Percentiles rank a stretch among this genome's conserved stretches.
Conservation (phyloP, 305 asterid species). For the Rubia balearica region DNA sequence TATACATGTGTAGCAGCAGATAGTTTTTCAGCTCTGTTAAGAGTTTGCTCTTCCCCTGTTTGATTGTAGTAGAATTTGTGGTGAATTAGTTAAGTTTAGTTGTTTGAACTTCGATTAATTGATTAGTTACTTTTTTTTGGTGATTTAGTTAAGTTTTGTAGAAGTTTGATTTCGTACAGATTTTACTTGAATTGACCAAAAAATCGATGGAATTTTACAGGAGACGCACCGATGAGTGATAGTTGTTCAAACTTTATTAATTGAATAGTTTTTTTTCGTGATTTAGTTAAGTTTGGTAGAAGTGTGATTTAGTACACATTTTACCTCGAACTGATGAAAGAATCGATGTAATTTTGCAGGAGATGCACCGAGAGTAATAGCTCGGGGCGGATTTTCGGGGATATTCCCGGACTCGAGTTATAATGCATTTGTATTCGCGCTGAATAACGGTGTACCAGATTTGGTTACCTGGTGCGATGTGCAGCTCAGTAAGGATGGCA, state of each 20-base stretch:
- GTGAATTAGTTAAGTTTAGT: not conserved
- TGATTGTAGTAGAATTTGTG: not conserved
- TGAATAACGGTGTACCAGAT: slow-evolving; percentile 14
- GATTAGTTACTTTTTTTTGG: not conserved
- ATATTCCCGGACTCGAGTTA: slow-evolving; percentile 49
- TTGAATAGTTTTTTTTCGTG: not conserved
- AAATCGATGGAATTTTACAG: slow-evolving; percentile 24
- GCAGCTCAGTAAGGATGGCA: slow-evolving; percentile 56
- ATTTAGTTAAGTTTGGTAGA: not conserved
- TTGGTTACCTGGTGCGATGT: slow-evolving; percentile 47
- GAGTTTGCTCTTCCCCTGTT: not conserved
- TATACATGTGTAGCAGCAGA: not conserved
- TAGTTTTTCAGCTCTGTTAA: not conserved
- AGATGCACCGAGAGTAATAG: slow-evolving; percentile 46
- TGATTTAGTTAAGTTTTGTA: not conserved
- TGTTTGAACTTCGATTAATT: not conserved
- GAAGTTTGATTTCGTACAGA: not conserved
- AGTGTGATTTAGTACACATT: not conserved
- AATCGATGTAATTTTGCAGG: slow-evolving; percentile 29
- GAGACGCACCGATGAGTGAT: slow-evolving; percentile 48
- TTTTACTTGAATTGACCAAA: not conserved
- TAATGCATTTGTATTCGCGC: slow-evolving; percentile 30
- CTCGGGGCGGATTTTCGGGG: slow-evolving; percentile 69
- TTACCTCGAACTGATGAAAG: not conserved
- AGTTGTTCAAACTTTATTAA: not conserved